Conservation (phyloP, 1,139 yeast genomes). For the Saccharomyces hybrid region DNA sequence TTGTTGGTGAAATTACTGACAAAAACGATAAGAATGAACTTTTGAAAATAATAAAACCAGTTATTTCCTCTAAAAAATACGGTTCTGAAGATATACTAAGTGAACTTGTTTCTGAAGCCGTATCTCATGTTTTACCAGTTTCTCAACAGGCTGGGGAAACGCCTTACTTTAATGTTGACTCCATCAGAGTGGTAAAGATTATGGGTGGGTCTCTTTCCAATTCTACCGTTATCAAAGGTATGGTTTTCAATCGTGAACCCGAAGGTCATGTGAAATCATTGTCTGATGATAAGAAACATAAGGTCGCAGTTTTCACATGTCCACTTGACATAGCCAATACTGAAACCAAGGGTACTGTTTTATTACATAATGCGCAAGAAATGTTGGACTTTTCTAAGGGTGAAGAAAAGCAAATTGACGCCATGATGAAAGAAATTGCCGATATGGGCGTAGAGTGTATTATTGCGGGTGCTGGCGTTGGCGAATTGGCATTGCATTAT, state of each 20-base stretch:
- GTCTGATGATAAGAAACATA: constrained; percentile 44
- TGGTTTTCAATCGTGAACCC: constrained; percentile 97
- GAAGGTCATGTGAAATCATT: constrained; percentile 78
- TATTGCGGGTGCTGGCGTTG: constrained; percentile 87
- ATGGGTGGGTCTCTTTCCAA: constrained; percentile 80
- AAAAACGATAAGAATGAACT: constrained; percentile 51
- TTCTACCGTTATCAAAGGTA: constrained; percentile 84
- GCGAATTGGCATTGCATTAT: constrained; percentile 89
- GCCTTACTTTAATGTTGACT: constrained; percentile 74
- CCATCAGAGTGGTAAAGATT: constrained; percentile 88
- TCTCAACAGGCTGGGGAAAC: constrained; percentile 35
- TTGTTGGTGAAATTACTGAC: constrained; percentile 56
- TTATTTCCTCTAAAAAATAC: constrained; percentile 87
- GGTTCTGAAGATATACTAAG: constrained; percentile 79
- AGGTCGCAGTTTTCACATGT: constrained; percentile 88
- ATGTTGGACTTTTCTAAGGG: constrained; percentile 95
- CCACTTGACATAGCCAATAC: constrained; percentile 93
- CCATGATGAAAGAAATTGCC: constrained; percentile 71
- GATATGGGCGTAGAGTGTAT: constrained; percentile 85
- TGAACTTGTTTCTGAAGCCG: constrained; percentile 79
- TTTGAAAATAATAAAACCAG: constrained; percentile 72
- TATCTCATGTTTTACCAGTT: constrained; percentile 68
- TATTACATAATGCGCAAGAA: constrained; percentile 91
- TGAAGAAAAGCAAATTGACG: constrained; percentile 90
- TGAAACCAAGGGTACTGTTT: constrained; percentile 95